Percentiles rank a stretch among this genome's conserved stretches.
Evolutionary conservation across 2,329 filamentous ascomycete species (phyloP).

Genomic region (Pseudopithomyces chartarum): DNA sequence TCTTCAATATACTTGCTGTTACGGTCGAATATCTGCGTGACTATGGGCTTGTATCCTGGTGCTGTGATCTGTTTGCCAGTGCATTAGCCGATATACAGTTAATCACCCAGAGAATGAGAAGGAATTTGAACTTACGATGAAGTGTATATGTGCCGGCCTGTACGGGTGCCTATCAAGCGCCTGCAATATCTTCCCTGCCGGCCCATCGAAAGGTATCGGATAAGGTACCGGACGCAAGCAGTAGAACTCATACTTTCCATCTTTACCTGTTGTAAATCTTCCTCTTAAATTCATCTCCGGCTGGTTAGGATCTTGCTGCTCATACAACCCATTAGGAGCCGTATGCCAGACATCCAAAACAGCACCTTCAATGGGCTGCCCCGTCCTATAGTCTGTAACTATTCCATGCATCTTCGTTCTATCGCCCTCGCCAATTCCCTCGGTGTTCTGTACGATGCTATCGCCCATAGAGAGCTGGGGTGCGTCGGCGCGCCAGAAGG

Average conservation of each 20-base stretch:
- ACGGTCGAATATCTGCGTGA: constrained; percentile 78
- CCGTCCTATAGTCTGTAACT: constrained; percentile 63
- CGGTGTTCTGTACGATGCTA: constrained; percentile 62
- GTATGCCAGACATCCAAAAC: constrained; percentile 81
- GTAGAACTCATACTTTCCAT: constrained; percentile 64
- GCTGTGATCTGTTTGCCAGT: constrained; percentile 52
- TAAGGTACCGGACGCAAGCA: constrained; percentile 53
- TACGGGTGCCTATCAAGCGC: constrained; percentile 66
- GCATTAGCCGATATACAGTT: not conserved
- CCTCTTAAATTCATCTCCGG: constrained; percentile 76
- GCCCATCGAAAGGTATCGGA: constrained; percentile 62
- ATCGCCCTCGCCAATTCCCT: constrained; percentile 56
- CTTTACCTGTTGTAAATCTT: constrained; percentile 68
- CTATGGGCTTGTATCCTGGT: constrained; percentile 69
- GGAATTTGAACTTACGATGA: constrained; percentile 53
- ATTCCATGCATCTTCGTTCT: constrained; percentile 69
- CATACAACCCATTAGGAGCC: constrained; percentile 69
- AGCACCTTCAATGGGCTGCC: constrained; percentile 67
- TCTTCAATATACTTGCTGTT: constrained; percentile 66
- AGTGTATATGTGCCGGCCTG: constrained; percentile 68
- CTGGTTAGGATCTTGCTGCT: constrained; percentile 75
- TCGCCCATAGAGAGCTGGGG: constrained; percentile 72
- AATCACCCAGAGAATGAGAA: not conserved
- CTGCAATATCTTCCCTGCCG: constrained; percentile 62
- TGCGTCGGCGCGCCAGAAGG: constrained; percentile 79